phyloP scores from a whole-genome alignment of 495 filamentous ascomycete genomes.

The Hypomontagnella submonticulosa region DNA sequence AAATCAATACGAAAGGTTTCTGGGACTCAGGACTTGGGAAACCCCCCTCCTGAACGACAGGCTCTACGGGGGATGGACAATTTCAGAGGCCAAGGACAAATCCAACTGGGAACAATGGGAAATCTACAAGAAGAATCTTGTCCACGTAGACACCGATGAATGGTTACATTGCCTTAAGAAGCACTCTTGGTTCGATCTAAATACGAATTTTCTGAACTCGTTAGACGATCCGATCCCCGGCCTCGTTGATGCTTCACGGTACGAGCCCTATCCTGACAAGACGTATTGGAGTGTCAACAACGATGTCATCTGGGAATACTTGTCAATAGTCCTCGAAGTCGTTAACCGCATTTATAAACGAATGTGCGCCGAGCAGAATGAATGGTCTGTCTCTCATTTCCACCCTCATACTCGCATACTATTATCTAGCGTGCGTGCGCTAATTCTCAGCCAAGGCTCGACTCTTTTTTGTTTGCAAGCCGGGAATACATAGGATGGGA shows the following conservation, averaged over 20 bases:
- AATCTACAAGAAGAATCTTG: neutral
- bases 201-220: neutral
- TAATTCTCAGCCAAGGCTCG: slow-evolving; percentile 22
- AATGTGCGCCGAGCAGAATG: slow-evolving; percentile 9
- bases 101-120: slow-evolving; percentile 10
- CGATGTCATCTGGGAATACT: slow-evolving; percentile 2
- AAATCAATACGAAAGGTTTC: neutral
- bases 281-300: slow-evolving; percentile 29
- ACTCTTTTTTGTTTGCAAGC: neutral
- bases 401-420: neutral
- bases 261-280: neutral
- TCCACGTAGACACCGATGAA: neutral
- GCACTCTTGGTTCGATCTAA: slow-evolving; percentile 13
- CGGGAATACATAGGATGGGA: too few relatives aligned
- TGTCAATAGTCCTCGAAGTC: slow-evolving; percentile 7
- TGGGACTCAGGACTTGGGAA: slow-evolving; percentile 5
- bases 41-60: neutral
- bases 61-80: slow-evolving; percentile 4
- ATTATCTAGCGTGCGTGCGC: neutral
- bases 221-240: slow-evolving; percentile 11
- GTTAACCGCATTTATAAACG: slow-evolving; percentile 1
- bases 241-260: neutral
- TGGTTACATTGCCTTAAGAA: slow-evolving; percentile 17
- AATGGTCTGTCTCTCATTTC: slow-evolving; percentile 5
- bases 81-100: neutral